Conservation (phyloP, 805 yeast species). For the Ogataea glucozyma region DNA sequence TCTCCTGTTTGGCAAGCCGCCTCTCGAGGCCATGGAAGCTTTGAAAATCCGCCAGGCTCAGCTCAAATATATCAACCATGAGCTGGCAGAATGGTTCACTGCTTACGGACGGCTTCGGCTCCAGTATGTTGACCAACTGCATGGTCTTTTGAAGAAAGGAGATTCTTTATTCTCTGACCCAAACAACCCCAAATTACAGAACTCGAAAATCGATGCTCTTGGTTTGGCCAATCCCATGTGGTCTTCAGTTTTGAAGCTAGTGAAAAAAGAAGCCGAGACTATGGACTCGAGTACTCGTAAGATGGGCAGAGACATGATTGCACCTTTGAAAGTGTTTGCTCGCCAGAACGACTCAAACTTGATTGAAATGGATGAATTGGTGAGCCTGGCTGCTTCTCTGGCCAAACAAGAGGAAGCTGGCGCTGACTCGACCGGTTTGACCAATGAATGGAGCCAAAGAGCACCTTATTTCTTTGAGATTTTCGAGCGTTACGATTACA, state of each 20-base stretch:
- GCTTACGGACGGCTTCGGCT: slow-evolving; percentile 51
- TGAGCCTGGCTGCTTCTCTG: slow-evolving; percentile 28
- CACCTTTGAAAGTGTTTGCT: slow-evolving; percentile 53
- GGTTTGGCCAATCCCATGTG: slow-evolving; percentile 48
- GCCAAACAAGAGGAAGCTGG: slow-evolving; percentile 20
- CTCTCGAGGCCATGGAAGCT: slow-evolving; percentile 60
- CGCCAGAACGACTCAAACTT: slow-evolving; percentile 51
- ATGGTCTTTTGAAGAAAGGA: slow-evolving; percentile 38
- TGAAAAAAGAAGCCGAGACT: slow-evolving; percentile 45
- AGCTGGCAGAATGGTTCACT: slow-evolving; percentile 61
- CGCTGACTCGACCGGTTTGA: slow-evolving; percentile 42
- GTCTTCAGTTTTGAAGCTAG: slow-evolving; percentile 42
- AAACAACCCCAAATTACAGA: slow-evolving; percentile 43
- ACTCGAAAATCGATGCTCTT: slow-evolving; percentile 48
- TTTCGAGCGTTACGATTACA: slow-evolving; percentile 70
- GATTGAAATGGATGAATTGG: slow-evolving; percentile 41
- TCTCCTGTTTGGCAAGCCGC: slow-evolving; percentile 43
- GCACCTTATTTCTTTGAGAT: slow-evolving; percentile 77
- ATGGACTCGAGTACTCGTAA: slow-evolving; percentile 50
- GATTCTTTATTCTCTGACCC: slow-evolving; percentile 39
- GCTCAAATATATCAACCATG: slow-evolving; percentile 57
- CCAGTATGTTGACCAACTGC: slow-evolving; percentile 49
- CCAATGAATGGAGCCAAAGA: slow-evolving; percentile 69
- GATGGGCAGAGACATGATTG: slow-evolving; percentile 55
- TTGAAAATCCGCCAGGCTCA: slow-evolving; percentile 57